phyloP scores from a whole-genome alignment of 768 basidiomycete species.

The Rhodotorula graminis region DNA sequence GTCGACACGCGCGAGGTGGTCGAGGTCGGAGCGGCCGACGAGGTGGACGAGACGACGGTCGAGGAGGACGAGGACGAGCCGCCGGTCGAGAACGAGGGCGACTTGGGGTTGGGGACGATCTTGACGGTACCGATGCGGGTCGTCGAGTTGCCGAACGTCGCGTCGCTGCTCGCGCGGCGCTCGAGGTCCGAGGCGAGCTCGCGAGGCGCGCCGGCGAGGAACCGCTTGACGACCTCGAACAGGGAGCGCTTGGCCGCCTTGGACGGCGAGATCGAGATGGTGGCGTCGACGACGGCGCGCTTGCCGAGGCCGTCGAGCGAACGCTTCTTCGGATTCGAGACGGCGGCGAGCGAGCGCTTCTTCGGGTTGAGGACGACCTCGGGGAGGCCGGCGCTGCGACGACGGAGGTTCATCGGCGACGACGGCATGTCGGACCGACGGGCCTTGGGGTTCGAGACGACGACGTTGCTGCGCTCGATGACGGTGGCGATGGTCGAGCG shows the following conservation, averaged over 20 bases:
- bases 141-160: neutral
- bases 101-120: conserved; percentile 35
- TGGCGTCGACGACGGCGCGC: conserved; percentile 18
- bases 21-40: neutral
- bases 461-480: neutral
- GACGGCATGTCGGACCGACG: conserved; percentile 5
- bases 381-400: neutral
- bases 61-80: neutral
- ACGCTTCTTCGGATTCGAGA: conserved; percentile 30
- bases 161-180: neutral
- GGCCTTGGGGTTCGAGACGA: conserved; percentile 10
- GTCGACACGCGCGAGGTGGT: conserved; percentile 1
- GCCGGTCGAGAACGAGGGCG: conserved; percentile 7
- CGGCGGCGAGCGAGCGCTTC: conserved; percentile 14
- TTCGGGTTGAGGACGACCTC: conserved; percentile 29
- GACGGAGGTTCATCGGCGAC: conserved; percentile 14
- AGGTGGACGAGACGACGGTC: conserved; percentile 11
- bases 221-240: conserved; percentile 1
- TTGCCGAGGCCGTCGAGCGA: conserved; percentile 14
- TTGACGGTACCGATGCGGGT: conserved; percentile 14
- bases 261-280: conserved; percentile 18
- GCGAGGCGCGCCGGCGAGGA: neutral
- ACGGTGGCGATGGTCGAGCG: neutral
- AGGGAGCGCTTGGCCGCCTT: conserved; percentile 2
- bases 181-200: neutral